phyloP scores from a whole-genome alignment of 768 basidiomycete species.

The Ephemerocybe angulata region DNA sequence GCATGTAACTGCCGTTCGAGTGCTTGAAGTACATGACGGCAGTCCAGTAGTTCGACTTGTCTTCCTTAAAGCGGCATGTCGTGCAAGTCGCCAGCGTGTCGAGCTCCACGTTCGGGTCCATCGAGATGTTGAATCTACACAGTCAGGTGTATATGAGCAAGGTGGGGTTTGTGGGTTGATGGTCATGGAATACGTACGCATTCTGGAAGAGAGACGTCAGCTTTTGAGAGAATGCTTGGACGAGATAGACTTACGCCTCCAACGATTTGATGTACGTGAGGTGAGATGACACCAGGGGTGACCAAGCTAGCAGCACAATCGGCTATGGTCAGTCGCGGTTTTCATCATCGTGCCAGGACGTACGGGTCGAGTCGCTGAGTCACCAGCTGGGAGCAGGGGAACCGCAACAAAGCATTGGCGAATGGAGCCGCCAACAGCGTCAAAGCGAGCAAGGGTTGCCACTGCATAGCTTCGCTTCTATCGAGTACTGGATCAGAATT shows the following conservation, averaged over 20 bases:
- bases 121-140: conserved; percentile 4
- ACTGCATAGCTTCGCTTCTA: too few species aligned
- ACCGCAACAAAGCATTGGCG: background rate
- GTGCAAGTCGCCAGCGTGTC: conserved; percentile 1
- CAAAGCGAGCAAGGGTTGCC: too few species aligned
- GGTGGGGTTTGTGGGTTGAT: too few species aligned
- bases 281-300: conserved; percentile 4
- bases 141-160: background rate
- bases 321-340: background rate
- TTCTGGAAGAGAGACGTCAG: conserved; percentile 1
- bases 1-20: conserved; percentile 7
- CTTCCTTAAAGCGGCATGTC: conserved; percentile 5
- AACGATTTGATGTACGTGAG: conserved; percentile 10
- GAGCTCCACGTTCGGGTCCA: conserved; percentile 4
- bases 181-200: conserved; percentile 11
- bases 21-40: conserved; percentile 9
- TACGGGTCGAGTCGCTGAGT: conserved; percentile 9
- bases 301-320: background rate
- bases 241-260: conserved; percentile 7
- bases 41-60: conserved; percentile 10
- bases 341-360: background rate
- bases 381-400: conserved; percentile 9
- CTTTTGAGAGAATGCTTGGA: too few species aligned
- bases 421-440: too few species aligned
- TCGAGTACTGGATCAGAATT: too few species aligned